Conservation (phyloP, 148 eudicot species). For the Salicornia ramosissima region DNA sequence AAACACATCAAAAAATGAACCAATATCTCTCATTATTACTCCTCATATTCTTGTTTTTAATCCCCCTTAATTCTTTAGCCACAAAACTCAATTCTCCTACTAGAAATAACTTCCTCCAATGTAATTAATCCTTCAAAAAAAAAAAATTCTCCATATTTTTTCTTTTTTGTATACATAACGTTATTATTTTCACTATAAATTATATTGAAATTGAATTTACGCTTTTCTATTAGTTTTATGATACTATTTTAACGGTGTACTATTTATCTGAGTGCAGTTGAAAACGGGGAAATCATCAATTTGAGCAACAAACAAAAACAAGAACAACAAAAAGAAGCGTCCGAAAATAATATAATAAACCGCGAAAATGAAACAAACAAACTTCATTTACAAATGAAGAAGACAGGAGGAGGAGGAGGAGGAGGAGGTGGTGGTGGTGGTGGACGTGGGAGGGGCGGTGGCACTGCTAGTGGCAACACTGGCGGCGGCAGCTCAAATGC, state of each 20-base stretch:
- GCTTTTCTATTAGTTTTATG: not conserved
- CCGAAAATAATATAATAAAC: not conserved
- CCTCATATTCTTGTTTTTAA: conserved; percentile 1
- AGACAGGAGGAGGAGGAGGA: conserved; percentile 10
- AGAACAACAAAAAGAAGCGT: not conserved
- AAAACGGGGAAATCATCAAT: conserved; percentile 5
- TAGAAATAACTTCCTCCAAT: not conserved
- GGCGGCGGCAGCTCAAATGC: conserved; percentile 4
- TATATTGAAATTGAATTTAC: no score
- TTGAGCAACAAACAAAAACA: not conserved
- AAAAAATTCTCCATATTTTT: no score
- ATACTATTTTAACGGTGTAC: not conserved
- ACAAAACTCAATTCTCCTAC: not conserved
- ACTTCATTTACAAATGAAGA: not conserved
- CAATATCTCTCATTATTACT: not conserved
- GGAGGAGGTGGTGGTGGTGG: conserved; percentile 5
- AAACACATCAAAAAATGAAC: not conserved
- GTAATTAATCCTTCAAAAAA: no score
- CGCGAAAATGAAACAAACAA: not conserved
- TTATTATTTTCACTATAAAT: no score
- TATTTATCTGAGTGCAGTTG: conserved; percentile 2
- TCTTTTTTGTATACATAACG: no score
- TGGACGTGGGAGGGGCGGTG: conserved; percentile 1
- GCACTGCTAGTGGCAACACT: not conserved
- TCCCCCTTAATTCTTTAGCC: conserved; percentile 2